A percentile compares a stretch with the other conserved stretches of the same genome.
These are phyloP conservation scores for Fraxinus cuspidata DNA, from an alignment of 257 asterid species.

Conservation along the genomic window DNA sequence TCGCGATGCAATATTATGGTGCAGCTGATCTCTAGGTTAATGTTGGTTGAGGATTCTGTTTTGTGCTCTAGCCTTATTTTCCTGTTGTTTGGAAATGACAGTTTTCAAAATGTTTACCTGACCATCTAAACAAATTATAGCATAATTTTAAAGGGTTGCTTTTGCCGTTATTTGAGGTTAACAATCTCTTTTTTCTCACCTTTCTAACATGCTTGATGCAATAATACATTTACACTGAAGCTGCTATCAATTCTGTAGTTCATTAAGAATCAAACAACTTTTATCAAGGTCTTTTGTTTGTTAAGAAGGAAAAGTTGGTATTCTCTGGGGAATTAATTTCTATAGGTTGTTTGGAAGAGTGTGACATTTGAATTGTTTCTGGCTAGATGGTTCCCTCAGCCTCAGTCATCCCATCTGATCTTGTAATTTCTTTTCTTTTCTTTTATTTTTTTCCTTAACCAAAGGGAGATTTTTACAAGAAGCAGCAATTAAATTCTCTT, in stretches of 20 bases:
- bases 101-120: background rate
- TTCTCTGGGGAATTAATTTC: background rate
- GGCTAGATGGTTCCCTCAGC: background rate
- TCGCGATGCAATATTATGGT: background rate
- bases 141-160: background rate
- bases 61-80: background rate
- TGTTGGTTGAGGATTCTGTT: background rate
- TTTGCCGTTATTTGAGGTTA: background rate
- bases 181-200: background rate
- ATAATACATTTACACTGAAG: background rate
- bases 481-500: slow-evolving; percentile 2
- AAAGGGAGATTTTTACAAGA: background rate
- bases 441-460: background rate
- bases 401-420: background rate
- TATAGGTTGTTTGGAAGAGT: background rate
- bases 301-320: background rate
- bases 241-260: background rate
- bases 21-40: background rate
- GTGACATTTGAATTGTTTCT: background rate
- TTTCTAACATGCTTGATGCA: background rate
- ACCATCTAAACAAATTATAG: background rate
- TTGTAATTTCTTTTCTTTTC: background rate
- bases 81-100: background rate
- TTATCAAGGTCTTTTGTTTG: background rate
- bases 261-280: background rate